Evolutionary conservation across 768 basidiomycete species (phyloP).

Genomic region (Suillus alpinus): DNA sequence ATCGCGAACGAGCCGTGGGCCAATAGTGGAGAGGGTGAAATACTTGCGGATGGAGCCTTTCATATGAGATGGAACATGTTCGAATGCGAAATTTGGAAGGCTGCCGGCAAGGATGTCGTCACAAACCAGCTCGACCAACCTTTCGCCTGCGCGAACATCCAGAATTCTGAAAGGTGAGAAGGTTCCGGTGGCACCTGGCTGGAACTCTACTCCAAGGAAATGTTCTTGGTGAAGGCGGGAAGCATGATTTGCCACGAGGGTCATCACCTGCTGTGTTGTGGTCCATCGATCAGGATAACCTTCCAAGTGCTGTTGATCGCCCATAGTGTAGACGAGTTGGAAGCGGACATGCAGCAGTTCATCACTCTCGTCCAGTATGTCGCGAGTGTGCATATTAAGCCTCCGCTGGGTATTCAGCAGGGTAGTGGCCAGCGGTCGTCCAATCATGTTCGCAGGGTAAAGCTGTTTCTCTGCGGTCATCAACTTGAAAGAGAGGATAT

Average conservation of each 20-base stretch:
- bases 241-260: conserved; percentile 16
- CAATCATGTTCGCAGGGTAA: conserved; percentile 1
- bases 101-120: conserved; percentile 18
- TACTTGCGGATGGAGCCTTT: conserved; percentile 18
- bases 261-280: conserved; percentile 36
- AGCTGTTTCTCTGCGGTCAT: conserved; percentile 32
- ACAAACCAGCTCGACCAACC: not conserved
- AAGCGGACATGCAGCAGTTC: conserved; percentile 41
- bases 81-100: conserved; percentile 18
- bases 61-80: conserved; percentile 14
- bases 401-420: conserved; percentile 21
- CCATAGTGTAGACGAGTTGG: conserved; percentile 46
- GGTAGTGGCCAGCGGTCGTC: conserved; percentile 7
- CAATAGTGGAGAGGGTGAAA: conserved; percentile 16
- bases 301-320: conserved; percentile 34
- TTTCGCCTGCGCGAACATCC: not conserved
- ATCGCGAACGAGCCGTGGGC: not conserved
- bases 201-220: conserved; percentile 9
- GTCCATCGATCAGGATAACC: conserved; percentile 42
- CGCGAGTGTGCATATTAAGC: conserved; percentile 23
- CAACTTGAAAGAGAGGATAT: conserved; percentile 47
- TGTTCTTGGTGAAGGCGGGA: not conserved
- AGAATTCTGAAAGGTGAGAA: conserved; percentile 10
- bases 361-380: conserved; percentile 32
- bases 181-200: not conserved